Conservation (phyloP, 2,329 filamentous ascomycete genomes). For the Sporothrix sp. region DNA sequence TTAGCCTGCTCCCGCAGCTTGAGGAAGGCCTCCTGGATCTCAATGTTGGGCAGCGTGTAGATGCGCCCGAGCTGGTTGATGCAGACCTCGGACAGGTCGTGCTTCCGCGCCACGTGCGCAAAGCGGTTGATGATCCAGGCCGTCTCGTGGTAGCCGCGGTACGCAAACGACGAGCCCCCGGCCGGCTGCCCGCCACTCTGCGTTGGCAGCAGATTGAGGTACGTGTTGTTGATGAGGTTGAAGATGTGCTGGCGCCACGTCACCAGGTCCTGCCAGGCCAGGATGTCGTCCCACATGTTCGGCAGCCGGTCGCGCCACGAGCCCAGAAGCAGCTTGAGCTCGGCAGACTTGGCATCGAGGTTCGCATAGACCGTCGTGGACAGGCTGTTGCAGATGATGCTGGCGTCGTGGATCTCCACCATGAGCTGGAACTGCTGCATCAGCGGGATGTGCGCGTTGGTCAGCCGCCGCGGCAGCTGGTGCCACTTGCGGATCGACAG, state of each 20-base stretch:
- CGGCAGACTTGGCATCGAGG: constrained; percentile 86
- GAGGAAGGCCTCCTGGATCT: constrained; percentile 97
- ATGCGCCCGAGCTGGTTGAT: constrained; percentile 95
- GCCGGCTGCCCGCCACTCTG: constrained; percentile 60
- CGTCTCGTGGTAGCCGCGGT: constrained; percentile 95
- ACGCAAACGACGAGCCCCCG: constrained; percentile 87
- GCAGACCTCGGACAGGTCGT: constrained; percentile 92
- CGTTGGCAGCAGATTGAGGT: constrained; percentile 72
- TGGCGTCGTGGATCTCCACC: constrained; percentile 94
- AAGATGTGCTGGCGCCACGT: constrained; percentile 99
- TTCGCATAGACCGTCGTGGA: constrained; percentile 75
- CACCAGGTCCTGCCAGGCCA: constrained; percentile 98
- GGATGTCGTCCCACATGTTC: constrained; percentile 99
- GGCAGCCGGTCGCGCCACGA: constrained; percentile 93
- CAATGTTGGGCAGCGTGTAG: constrained; percentile 97
- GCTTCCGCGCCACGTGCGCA: constrained; percentile 93
- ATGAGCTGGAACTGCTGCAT: constrained; percentile 97
- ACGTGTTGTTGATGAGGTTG: constrained; percentile 89
- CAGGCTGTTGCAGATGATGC: constrained; percentile 88
- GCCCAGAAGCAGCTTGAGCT: constrained; percentile 85
- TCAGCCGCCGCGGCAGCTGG: constrained; percentile 87
- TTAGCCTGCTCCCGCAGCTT: constrained; percentile 98
- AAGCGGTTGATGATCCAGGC: constrained; percentile 99
- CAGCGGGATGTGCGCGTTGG: constrained; percentile 88
- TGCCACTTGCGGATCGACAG: constrained; percentile 98